Evolutionary conservation across 768 basidiomycete species (phyloP), one percentile per base, ranked within the genome.

Genomic region (Pilatotrama ljubarskyi): DNA sequence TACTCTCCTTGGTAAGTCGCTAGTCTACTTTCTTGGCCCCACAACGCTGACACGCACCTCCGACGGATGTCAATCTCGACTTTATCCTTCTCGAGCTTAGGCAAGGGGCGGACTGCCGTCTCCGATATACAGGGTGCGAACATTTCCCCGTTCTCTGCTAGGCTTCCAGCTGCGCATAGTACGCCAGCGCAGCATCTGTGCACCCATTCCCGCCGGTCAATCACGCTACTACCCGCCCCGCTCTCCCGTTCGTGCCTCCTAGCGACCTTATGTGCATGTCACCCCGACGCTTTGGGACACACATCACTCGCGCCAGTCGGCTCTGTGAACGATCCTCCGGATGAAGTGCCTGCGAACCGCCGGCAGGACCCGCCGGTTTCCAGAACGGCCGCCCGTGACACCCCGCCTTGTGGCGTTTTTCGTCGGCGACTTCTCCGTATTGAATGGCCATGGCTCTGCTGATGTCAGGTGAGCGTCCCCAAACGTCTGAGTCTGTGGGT

Each of bases 181-280:
- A 10, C 22, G 22, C 35, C n/a, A 18, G 41, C 41, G 29, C 52
- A 43, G n/a, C 42, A 29, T 11, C 11, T 26, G 4, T 15, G 18
- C 26, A 32, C 40, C 11, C 43, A 54, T 43, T 54, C 43, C 52
- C 52, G 52, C 52, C 52, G 52, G 52, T 54, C 26, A 43, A 44
- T 54, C 41, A 32, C 26, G 18, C 11, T 26, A 1, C 41, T 35
- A 29, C 42, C 3, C 40, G 24, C 29, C 42, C n/a, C 41, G 40
- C 5, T 18, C 18, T 24, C 26, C 25, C 52, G 15, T 43, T 8
- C 52, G 18, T 32, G 5, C 29, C 29, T 10, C 35, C 32, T 18
- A 18, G 26, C 25, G 40, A 54, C 18, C 26, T 5, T 42, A 43
- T 35, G 42, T 25, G 29, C 15, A 54, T 22, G 35, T 43, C 29